These are phyloP conservation scores for Collybia sordida DNA, from an alignment of 768 basidiomycete genomes.

Conservation along the genomic window DNA sequence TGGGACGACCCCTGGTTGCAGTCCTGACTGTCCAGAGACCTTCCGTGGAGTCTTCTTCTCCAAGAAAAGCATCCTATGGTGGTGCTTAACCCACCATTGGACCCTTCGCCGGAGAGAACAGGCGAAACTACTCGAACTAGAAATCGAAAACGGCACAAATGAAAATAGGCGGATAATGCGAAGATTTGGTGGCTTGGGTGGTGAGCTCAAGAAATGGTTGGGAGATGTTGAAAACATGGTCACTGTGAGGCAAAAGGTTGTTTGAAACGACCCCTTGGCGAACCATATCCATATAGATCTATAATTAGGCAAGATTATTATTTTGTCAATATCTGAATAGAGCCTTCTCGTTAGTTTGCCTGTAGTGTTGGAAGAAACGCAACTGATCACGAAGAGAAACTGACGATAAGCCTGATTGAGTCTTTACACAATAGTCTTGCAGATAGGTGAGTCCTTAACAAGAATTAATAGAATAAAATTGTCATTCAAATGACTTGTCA, in stretches of 20 bases:
- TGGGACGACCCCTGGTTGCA: conserved; percentile 35
- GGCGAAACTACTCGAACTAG: conserved; percentile 29
- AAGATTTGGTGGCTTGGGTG: conserved; percentile 52
- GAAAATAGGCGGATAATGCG: conserved; percentile 36
- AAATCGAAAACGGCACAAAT: conserved; percentile 29
- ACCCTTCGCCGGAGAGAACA: conserved; percentile 21
- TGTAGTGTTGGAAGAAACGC: too few relatives aligned
- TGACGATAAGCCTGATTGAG: too few relatives aligned
- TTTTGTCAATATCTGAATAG: too few relatives aligned
- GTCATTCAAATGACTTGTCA: neutral
- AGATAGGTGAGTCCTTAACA: too few relatives aligned
- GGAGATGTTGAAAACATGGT: conserved; percentile 29
- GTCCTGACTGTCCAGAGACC: conserved; percentile 47
- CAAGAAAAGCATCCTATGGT: conserved; percentile 50
- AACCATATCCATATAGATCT: too few relatives aligned
- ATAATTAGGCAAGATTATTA: too few relatives aligned
- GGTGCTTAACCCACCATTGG: conserved; percentile 45
- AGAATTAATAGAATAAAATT: neutral
- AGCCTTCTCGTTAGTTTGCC: too few relatives aligned
- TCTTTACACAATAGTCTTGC: too few relatives aligned
- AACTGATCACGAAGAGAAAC: too few relatives aligned
- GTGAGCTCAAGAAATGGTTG: conserved; percentile 42
- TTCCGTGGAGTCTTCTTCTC: conserved; percentile 43
- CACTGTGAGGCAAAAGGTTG: conserved; percentile 2
- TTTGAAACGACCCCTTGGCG: neutral